Conservation (phyloP, 208 protist species). For the Crithidia sp. region DNA sequence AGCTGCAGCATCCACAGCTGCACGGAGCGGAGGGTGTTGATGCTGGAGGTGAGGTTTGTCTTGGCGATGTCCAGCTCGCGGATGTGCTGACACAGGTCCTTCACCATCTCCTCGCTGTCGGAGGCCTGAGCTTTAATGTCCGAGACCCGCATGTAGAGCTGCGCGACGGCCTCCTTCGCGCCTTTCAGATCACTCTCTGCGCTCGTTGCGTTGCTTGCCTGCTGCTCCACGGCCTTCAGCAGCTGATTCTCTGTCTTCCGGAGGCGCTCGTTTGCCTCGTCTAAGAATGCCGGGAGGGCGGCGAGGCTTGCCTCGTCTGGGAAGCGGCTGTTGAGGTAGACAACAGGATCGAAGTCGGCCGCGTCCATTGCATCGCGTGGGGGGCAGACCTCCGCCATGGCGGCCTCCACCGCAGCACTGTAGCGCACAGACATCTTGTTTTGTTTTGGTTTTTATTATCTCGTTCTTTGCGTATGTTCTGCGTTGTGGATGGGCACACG, state of each 20-base stretch:
- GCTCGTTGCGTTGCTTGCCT: slow-evolving; percentile 71
- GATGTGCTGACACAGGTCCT: slow-evolving; percentile 95
- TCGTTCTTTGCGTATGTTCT: no score
- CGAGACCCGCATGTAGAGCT: slow-evolving; percentile 87
- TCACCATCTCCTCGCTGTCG: slow-evolving; percentile 94
- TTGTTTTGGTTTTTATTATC: background rate
- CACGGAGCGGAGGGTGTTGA: slow-evolving; percentile 92
- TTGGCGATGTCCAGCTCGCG: slow-evolving; percentile 95
- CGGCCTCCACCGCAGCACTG: slow-evolving; percentile 77
- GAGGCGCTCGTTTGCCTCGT: slow-evolving; percentile 85
- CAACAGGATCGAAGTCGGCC: slow-evolving; percentile 91
- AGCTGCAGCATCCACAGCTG: slow-evolving; percentile 93
- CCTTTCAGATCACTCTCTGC: slow-evolving; percentile 87
- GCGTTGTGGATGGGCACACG: no score
- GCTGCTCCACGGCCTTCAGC: slow-evolving; percentile 89
- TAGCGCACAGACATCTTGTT: slow-evolving; percentile 51
- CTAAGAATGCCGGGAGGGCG: slow-evolving; percentile 84
- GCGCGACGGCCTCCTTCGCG: slow-evolving; percentile 84
- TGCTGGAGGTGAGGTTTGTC: slow-evolving; percentile 91
- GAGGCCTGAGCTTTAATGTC: slow-evolving; percentile 93
- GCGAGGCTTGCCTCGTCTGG: slow-evolving; percentile 86
- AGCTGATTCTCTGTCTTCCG: slow-evolving; percentile 89
- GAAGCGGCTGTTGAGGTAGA: slow-evolving; percentile 95
- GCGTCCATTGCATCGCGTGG: slow-evolving; percentile 80
- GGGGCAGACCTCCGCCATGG: slow-evolving; percentile 83